phyloP scores from a whole-genome alignment of 2,329 filamentous ascomycete genomes.

The Xylaria sp. region DNA sequence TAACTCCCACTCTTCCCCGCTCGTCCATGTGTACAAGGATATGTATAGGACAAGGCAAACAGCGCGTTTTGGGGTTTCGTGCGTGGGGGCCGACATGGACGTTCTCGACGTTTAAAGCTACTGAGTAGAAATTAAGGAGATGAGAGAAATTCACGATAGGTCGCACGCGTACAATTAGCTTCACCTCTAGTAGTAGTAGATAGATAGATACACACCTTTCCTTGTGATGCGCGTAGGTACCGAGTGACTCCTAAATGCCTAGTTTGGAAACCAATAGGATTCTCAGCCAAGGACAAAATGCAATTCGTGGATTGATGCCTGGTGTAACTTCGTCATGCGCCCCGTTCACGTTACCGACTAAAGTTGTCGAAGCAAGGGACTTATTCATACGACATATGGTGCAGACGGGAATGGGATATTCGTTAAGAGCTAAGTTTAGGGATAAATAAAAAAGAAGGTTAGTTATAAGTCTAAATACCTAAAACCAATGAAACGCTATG shows the following conservation, averaged over 20 bases:
- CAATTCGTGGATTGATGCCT: slow-evolving; percentile 12
- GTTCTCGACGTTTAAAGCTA: not conserved
- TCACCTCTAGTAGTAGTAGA: not conserved
- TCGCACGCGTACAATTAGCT: not conserved
- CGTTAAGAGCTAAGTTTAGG: too few relatives aligned
- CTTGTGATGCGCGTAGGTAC: slow-evolving; percentile 4
- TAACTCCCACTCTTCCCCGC: slow-evolving; percentile 35
- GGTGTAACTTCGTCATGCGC: slow-evolving; percentile 14
- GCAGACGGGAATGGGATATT: too few relatives aligned
- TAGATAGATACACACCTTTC: slow-evolving; percentile 19
- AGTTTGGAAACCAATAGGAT: slow-evolving; percentile 7
- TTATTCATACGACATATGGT: not conserved
- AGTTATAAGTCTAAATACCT: not conserved
- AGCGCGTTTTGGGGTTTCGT: not conserved
- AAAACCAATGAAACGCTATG: not conserved
- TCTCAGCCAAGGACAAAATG: slow-evolving; percentile 9
- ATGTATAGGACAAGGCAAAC: slow-evolving; percentile 23
- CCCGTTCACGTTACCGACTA: not conserved
- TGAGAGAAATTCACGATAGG: not conserved
- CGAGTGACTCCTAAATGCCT: slow-evolving; percentile 2
- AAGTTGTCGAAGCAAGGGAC: not conserved
- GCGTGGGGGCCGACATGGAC: slow-evolving; percentile 8
- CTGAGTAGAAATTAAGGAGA: not conserved
- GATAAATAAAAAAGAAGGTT: too few relatives aligned
- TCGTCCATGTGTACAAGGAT: slow-evolving; percentile 10